These are phyloP conservation scores for Mortierella sp. DNA, from an alignment of 371 early-diverging fungal genomes.

Conservation along the genomic window DNA sequence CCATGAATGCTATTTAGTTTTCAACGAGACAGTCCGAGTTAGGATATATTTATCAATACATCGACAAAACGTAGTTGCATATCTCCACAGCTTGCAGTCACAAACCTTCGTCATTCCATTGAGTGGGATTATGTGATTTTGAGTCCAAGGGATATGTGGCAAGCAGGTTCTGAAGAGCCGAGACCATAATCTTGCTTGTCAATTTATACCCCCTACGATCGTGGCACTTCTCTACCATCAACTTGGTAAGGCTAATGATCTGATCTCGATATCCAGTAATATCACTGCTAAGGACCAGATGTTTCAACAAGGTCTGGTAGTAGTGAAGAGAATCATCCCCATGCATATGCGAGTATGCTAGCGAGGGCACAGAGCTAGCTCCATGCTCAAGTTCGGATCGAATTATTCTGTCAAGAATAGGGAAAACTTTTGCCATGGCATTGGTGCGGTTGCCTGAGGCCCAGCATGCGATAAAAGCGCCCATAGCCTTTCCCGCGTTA, in stretches of 20 bases:
- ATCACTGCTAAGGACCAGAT: conserved; percentile 63
- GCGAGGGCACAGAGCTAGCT: conserved; percentile 71
- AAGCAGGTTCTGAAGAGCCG: conserved; percentile 62
- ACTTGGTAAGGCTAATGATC: conserved; percentile 61
- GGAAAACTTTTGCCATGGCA: conserved; percentile 70
- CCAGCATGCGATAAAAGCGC: conserved; percentile 41
- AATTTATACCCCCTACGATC: conserved; percentile 80
- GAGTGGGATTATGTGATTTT: conserved; percentile 47
- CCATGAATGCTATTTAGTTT: conserved; percentile 60
- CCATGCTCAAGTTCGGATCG: conserved; percentile 77
- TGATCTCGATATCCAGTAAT: conserved; percentile 66
- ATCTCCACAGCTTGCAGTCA: not conserved
- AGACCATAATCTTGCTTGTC: conserved; percentile 71
- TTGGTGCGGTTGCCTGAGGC: conserved; percentile 61
- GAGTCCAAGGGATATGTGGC: conserved; percentile 62
- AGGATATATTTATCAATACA: too few relatives aligned
- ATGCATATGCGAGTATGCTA: conserved; percentile 68
- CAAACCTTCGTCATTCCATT: conserved; percentile 70
- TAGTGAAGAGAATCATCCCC: conserved; percentile 84
- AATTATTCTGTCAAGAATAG: conserved; percentile 71
- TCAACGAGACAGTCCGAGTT: too few relatives aligned
- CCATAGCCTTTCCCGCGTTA: conserved; percentile 78
- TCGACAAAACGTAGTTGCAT: too few relatives aligned
- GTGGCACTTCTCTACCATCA: conserved; percentile 70
- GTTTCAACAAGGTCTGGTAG: conserved; percentile 78